phyloP scores from a whole-genome alignment of 1,284 basidiomycete species.

The Trichosporon faecale region DNA sequence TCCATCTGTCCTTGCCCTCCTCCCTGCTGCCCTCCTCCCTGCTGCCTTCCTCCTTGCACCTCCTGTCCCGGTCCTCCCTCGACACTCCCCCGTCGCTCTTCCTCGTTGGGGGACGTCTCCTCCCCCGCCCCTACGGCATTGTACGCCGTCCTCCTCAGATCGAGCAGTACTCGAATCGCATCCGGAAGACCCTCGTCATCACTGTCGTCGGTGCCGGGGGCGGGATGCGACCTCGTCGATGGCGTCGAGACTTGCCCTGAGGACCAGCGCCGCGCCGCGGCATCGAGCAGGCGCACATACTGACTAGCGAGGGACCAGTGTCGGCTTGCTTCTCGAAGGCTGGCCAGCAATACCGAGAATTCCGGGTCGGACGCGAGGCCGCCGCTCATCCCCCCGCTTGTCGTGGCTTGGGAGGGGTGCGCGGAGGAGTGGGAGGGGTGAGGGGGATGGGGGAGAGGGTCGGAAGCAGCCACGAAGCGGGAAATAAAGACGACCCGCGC shows the following conservation, averaged over 20 bases:
- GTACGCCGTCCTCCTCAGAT: constrained; percentile 50
- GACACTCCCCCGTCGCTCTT: neutral
- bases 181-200: constrained; percentile 44
- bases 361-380: neutral
- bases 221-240: neutral
- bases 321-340: neutral
- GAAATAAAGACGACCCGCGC: constrained; percentile 50
- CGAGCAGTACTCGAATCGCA: constrained; percentile 50
- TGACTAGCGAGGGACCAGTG: constrained; percentile 20
- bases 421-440: too few relatives aligned
- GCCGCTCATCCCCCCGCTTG: neutral
- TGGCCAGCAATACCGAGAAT: neutral
- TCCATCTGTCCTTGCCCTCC: neutral
- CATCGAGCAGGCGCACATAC: constrained; percentile 49
- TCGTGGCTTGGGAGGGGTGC: too few relatives aligned
- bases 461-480: constrained; percentile 27
- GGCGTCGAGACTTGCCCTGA: neutral
- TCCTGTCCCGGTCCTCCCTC: neutral
- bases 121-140: constrained; percentile 38
- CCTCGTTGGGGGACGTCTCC: neutral
- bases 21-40: neutral
- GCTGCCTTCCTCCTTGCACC: neutral
- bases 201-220: constrained; percentile 6
- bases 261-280: constrained; percentile 48
- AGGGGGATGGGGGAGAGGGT: too few relatives aligned